A percentile compares a stretch with the other conserved stretches of the same genome.
phyloP scores from a whole-genome alignment of 2,329 filamentous ascomycete species.

The Stachybotrys elegans region DNA sequence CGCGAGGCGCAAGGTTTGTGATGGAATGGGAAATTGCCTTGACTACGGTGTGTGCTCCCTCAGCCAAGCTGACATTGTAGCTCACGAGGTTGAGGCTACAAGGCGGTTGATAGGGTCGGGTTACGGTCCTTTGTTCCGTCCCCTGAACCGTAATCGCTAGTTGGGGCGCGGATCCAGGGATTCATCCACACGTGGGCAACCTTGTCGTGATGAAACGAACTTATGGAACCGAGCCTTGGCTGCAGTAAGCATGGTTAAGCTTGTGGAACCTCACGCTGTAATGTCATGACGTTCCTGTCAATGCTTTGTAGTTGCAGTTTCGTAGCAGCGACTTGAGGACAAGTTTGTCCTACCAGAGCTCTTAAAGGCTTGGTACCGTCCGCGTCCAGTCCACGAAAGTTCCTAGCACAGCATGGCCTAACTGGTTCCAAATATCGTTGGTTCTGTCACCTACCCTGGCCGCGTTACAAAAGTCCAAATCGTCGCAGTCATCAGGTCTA shows the following conservation, averaged over 20 bases:
- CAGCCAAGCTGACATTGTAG: background rate
- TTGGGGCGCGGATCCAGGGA: background rate
- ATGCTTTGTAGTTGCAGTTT: background rate
- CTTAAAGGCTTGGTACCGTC: background rate
- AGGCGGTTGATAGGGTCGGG: background rate
- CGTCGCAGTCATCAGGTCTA: background rate
- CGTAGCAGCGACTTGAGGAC: background rate
- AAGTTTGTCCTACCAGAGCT: background rate
- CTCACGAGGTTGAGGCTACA: background rate
- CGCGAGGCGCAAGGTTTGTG: background rate
- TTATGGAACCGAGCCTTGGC: background rate
- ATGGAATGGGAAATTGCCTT: background rate
- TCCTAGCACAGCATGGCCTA: background rate
- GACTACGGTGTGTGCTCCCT: background rate
- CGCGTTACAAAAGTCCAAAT: background rate
- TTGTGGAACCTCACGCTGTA: background rate
- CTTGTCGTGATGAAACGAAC: background rate
- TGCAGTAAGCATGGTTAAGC: background rate
- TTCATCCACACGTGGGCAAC: background rate
- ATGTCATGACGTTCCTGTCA: background rate
- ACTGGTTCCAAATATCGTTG: background rate
- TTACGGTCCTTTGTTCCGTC: background rate
- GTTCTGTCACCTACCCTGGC: background rate
- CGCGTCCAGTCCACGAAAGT: background rate
- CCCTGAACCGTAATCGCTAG: background rate